phyloP scores from a whole-genome alignment of 129 eudicot species.

The Solidago caesia region DNA sequence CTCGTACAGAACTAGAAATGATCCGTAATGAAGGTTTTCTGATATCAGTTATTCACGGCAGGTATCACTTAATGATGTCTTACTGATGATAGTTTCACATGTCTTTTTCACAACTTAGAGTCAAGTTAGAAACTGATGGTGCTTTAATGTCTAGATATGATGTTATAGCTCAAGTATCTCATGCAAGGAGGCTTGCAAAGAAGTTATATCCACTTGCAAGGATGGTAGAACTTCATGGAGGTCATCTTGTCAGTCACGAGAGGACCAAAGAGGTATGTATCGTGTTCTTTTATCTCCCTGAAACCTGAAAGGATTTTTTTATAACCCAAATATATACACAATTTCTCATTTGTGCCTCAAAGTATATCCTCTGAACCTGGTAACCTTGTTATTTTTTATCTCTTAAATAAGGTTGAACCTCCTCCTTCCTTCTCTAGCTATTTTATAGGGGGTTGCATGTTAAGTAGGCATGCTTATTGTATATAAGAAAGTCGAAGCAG shows the following conservation, averaged over 20 bases:
- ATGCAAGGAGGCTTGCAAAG: slow-evolving; percentile 82
- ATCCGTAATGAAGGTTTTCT: slow-evolving; percentile 66
- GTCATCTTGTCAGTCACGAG: slow-evolving; percentile 97
- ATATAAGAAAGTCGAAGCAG: too few relatives aligned
- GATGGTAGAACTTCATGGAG: slow-evolving; percentile 92
- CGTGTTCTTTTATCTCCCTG: too few relatives aligned
- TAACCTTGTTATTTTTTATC: too few relatives aligned
- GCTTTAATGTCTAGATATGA: slow-evolving; percentile 56
- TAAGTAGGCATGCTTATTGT: too few relatives aligned
- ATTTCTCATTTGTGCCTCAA: too few relatives aligned
- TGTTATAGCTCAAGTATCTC: slow-evolving; percentile 83
- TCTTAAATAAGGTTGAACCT: too few relatives aligned
- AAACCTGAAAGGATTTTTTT: too few relatives aligned
- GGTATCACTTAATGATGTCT: slow-evolving; percentile 42
- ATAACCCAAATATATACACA: too few relatives aligned
- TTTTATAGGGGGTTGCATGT: too few relatives aligned
- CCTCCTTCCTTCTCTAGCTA: too few relatives aligned
- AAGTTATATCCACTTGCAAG: slow-evolving; percentile 70
- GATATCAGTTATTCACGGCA: slow-evolving; percentile 88
- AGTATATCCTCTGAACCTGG: too few relatives aligned
- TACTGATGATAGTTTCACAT: background rate
- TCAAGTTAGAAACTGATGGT: background rate
- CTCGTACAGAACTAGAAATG: slow-evolving; percentile 57
- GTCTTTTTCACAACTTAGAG: background rate
- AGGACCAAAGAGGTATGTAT: slow-evolving; percentile 48